These are phyloP conservation scores for Beauveria brongniartii DNA, from an alignment of 2,329 filamentous ascomycete species.

Conservation along the genomic window DNA sequence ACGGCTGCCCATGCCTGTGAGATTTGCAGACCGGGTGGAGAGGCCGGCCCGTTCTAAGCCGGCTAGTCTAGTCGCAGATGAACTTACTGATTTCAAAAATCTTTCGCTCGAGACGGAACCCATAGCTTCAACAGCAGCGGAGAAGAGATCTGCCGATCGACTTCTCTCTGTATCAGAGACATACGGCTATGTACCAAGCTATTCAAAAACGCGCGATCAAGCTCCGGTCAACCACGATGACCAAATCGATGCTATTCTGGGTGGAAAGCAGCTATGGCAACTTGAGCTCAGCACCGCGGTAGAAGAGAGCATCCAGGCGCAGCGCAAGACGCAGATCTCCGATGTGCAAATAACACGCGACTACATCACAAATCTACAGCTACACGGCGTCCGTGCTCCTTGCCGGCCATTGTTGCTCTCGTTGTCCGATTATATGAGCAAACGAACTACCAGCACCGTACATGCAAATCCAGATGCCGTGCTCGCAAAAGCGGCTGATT, in stretches of 20 bases:
- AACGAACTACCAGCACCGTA: neutral
- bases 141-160: neutral
- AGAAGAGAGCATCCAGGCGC: neutral
- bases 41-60: neutral
- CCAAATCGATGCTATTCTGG: neutral
- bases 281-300: conserved; percentile 2
- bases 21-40: neutral
- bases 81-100: neutral
- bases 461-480: conserved; percentile 20
- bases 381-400: neutral
- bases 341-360: conserved; percentile 5
- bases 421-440: neutral
- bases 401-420: neutral
- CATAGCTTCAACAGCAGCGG: neutral
- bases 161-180: neutral
- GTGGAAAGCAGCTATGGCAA: conserved; percentile 3
- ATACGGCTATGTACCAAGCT: neutral
- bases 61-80: neutral
- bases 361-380: neutral
- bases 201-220: neutral
- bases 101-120: neutral
- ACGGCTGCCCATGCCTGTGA: conserved; percentile 3
- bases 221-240: neutral
- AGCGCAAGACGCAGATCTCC: neutral
- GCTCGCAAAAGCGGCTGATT: conserved; percentile 40